Percentiles rank a stretch among this genome's conserved stretches.
Evolutionary conservation across 352 stramenopile genomes (phyloP).

Genomic region (Bremia lactucae): DNA sequence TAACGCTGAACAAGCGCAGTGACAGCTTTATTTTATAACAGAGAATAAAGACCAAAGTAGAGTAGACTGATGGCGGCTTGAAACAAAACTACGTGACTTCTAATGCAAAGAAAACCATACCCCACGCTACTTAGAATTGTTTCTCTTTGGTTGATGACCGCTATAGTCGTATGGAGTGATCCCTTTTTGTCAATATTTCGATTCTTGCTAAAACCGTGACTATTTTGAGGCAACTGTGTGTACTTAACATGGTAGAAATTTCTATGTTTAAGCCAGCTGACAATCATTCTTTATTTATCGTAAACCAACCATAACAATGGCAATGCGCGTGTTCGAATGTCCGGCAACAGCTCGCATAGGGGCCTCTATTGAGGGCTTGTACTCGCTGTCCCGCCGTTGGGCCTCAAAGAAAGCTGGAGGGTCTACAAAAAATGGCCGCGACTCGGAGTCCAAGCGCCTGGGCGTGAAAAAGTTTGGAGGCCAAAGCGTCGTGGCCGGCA

Average conservation of each 20-base stretch:
- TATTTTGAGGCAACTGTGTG: no score
- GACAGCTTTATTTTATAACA: no score
- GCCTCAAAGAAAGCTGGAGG: slow-evolving; percentile 95
- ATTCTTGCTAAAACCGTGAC: no score
- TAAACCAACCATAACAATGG: slow-evolving; percentile 48
- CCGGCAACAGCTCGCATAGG: slow-evolving; percentile 11
- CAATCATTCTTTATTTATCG: slow-evolving; percentile 2
- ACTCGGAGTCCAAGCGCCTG: slow-evolving; percentile 93
- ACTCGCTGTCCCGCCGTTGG: slow-evolving; percentile 44
- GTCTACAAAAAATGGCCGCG: slow-evolving; percentile 95
- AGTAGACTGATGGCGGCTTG: no score
- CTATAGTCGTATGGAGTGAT: no score
- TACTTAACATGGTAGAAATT: no score
- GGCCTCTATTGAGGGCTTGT: slow-evolving; percentile 32
- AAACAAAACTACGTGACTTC: no score
- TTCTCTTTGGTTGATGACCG: no score
- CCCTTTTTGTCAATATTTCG: slow-evolving; percentile 1
- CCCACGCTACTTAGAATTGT: no score
- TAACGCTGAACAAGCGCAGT: no score
- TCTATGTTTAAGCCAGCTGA: not conserved
- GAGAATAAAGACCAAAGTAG: no score
- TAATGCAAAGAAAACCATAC: no score
- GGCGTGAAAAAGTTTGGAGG: slow-evolving; percentile 95
- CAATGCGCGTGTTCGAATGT: slow-evolving; percentile 59
- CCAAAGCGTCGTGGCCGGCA: slow-evolving; percentile 84